Conservation (phyloP, 345 rosid genomes). For the Microthlaspi erraticum region DNA sequence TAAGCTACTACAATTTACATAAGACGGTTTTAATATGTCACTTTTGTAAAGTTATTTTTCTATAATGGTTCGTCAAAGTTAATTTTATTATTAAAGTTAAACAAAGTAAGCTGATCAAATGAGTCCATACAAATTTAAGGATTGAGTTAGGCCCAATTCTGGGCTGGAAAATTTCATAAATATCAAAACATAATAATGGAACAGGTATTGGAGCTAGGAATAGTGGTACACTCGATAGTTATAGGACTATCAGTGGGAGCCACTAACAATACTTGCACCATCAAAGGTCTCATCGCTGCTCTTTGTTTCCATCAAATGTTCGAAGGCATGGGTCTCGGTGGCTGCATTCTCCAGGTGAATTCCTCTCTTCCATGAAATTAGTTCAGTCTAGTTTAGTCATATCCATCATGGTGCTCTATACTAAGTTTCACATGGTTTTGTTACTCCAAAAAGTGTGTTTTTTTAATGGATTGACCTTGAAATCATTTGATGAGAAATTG, state of each 20-base stretch:
- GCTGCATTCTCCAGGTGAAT: constrained; percentile 63
- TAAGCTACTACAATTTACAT: too few species aligned
- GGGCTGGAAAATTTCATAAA: too few species aligned
- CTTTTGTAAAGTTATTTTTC: too few species aligned
- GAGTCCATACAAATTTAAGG: too few species aligned
- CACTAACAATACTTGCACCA: constrained; percentile 55
- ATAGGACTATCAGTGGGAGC: constrained; percentile 74
- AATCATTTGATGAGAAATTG: background rate
- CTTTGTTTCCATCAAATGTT: constrained; percentile 79
- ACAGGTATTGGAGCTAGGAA: constrained; percentile 75
- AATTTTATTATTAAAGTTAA: too few species aligned
- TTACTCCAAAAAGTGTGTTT: background rate
- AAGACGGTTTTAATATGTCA: too few species aligned
- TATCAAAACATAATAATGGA: constrained; percentile 2
- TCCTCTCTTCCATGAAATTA: background rate
- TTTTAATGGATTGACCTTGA: background rate
- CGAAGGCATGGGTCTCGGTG: constrained; percentile 83
- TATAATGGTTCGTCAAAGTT: too few species aligned
- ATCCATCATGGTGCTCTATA: too few species aligned
- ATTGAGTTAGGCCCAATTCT: too few species aligned
- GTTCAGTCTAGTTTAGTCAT: too few species aligned
- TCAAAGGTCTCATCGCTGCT: constrained; percentile 63
- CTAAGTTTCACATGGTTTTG: background rate
- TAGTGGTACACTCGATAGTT: constrained; percentile 71
- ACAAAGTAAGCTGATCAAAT: too few species aligned